phyloP scores from a whole-genome alignment of 2,329 filamentous ascomycete species.

The Pyrenochaeta sp. region DNA sequence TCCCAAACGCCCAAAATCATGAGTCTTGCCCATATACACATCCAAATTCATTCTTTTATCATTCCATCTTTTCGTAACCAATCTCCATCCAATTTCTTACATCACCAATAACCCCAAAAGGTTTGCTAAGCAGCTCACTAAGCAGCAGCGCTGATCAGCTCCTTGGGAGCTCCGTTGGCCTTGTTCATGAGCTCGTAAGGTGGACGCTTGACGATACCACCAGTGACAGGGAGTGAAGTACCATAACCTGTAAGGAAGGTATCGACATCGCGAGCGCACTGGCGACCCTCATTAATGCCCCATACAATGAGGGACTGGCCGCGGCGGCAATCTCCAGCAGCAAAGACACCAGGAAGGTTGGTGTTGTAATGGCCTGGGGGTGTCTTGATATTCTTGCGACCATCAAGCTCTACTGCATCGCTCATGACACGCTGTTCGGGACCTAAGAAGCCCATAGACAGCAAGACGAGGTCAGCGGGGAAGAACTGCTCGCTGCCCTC shows the following conservation, averaged over 20 bases:
- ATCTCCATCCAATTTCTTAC: slow-evolving; percentile 5
- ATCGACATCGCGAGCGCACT: slow-evolving; percentile 91
- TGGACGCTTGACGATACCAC: slow-evolving; percentile 89
- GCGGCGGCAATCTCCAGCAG: slow-evolving; percentile 92
- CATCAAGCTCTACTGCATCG: slow-evolving; percentile 88
- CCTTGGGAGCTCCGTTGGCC: slow-evolving; percentile 45
- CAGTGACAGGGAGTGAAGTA: slow-evolving; percentile 85
- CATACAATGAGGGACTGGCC: slow-evolving; percentile 97
- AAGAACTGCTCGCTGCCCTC: slow-evolving; percentile 95
- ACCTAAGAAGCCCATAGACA: slow-evolving; percentile 97
- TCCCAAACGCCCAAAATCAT: slow-evolving; percentile 19
- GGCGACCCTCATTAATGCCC: slow-evolving; percentile 97
- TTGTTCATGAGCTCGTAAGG: slow-evolving; percentile 72
- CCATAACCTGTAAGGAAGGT: slow-evolving; percentile 79
- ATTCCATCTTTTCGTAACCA: slow-evolving; percentile 5
- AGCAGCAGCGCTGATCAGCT: slow-evolving; percentile 51
- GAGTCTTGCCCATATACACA: slow-evolving; percentile 10
- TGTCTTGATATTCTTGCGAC: slow-evolving; percentile 96
- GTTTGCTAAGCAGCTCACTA: slow-evolving; percentile 23
- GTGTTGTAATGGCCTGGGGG: slow-evolving; percentile 86
- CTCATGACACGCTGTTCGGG: slow-evolving; percentile 89
- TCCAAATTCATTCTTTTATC: slow-evolving; percentile 2
- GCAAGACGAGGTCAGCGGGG: slow-evolving; percentile 90
- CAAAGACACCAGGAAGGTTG: slow-evolving; percentile 87
- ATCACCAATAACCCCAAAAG: slow-evolving; percentile 10